Evolutionary conservation across 2,329 filamentous ascomycete species (phyloP).

Genomic region (Dendrostoma leiphaemia): DNA sequence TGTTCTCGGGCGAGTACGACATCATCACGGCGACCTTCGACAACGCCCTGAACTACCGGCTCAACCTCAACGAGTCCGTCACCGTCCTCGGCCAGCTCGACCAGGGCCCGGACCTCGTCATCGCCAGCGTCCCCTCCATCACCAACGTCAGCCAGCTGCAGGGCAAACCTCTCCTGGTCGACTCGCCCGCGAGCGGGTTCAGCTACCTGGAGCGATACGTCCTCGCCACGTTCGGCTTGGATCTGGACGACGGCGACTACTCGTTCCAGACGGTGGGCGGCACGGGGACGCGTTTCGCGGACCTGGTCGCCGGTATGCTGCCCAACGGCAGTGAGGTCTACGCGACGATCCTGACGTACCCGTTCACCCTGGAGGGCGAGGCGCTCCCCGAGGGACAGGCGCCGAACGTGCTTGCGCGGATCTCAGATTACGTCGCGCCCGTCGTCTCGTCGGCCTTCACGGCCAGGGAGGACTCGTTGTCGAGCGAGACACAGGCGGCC

Average conservation of each 20-base stretch:
- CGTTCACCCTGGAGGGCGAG: slow-evolving; percentile 25
- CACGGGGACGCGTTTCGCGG: slow-evolving; percentile 26
- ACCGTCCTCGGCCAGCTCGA: slow-evolving; percentile 31
- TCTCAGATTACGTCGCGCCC: slow-evolving; percentile 25
- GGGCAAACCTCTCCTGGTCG: slow-evolving; percentile 28
- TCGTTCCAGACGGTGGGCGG: slow-evolving; percentile 25
- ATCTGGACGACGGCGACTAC: slow-evolving; percentile 12
- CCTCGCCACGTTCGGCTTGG: slow-evolving; percentile 7
- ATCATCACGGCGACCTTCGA: slow-evolving; percentile 29
- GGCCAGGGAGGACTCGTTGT: slow-evolving; percentile 17
- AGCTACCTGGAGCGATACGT: slow-evolving; percentile 23
- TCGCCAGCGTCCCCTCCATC: slow-evolving; percentile 27
- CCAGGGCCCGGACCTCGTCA: slow-evolving; percentile 28
- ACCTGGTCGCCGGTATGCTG: slow-evolving; percentile 24
- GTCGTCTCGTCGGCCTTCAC: slow-evolving; percentile 25
- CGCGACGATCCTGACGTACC: slow-evolving; percentile 30
- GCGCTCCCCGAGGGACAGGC: slow-evolving; percentile 16
- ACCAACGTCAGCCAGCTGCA: slow-evolving; percentile 24
- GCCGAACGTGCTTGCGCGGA: slow-evolving; percentile 25
- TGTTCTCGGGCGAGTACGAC: slow-evolving; percentile 27
- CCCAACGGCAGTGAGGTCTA: slow-evolving; percentile 27
- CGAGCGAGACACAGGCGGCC: slow-evolving; percentile 8
- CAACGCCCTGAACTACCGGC: slow-evolving; percentile 29
- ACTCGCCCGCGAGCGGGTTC: slow-evolving; percentile 28
- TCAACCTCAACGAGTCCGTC: slow-evolving; percentile 26